Evolutionary conservation across 768 basidiomycete species (phyloP), one percentile per base, ranked within the genome.

Genomic region (Lactifluus rugatus): DNA sequence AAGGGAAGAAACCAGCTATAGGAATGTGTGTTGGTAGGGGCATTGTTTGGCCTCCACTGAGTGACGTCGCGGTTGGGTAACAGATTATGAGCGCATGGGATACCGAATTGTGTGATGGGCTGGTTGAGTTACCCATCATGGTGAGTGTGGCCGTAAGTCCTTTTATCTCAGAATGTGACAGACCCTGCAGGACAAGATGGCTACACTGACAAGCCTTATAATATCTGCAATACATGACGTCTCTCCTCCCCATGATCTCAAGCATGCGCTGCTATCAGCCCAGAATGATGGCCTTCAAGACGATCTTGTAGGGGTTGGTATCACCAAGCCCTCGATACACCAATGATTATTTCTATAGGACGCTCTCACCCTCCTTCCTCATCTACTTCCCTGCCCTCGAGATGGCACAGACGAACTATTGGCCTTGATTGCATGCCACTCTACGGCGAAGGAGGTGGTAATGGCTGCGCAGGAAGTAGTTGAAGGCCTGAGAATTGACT

Each of bases 371-470:
- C 39, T 76, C 23, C 63, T 78, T 26, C 74, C 75, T 2, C 36
- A 58, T 7, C 61, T 78, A 13, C 60, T 78, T 13, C 64, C 73
- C 7, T 70, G 66, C 25, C 23, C 51, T n/a, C 62, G 63, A 5
- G 64, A 70, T 21, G 68, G 68, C 1, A 69, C 72, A 17, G 61
- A 64, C 23, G 67, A 68, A 25, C n/a, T 79, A 25, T 61, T 77
- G 16, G 62, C 55, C n/a, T 23, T 65, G 14, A 69, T 76, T 26
- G 69, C 69, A 3, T 48, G 60, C 39, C 51, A 66, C 2, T 64
- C 62, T 14, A 78, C 69, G 52, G 70, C 73, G 0, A 78, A 78
- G 57, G 77, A 78, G 62, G 60, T 73, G 23, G 50, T 76, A 41
- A 72, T 78, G 49, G 73, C 73, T 2, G 47, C 71, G 17, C 74